Conservation (phyloP, 345 rosid species). For the Melastoma malabathricum region DNA sequence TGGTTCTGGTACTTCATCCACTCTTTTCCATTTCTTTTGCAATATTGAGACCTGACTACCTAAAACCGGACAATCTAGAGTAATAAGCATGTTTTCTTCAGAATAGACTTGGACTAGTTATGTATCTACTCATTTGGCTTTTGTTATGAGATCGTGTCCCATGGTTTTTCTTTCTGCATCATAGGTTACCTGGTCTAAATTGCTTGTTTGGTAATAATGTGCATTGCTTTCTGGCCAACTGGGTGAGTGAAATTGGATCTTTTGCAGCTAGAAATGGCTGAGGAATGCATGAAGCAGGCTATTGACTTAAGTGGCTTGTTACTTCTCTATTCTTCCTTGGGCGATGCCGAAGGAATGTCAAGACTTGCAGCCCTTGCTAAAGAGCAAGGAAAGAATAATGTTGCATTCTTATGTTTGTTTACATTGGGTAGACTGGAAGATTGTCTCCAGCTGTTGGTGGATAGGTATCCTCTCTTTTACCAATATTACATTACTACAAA, state of each 20-base stretch:
- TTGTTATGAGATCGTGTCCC: too few species aligned
- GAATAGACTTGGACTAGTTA: too few species aligned
- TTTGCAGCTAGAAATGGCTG: constrained; percentile 91
- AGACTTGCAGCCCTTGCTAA: constrained; percentile 76
- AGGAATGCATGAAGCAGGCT: constrained; percentile 93
- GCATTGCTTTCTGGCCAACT: too few species aligned
- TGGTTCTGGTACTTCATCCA: too few species aligned
- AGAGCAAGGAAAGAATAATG: constrained; percentile 97
- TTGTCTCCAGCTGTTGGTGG: constrained; percentile 84
- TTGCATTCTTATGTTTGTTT: constrained; percentile 84
- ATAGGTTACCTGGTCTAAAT: too few species aligned
- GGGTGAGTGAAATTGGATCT: neutral
- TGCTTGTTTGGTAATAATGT: too few species aligned
- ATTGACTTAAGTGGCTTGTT: constrained; percentile 94
- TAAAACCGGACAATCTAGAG: too few species aligned
- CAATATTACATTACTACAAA: constrained; percentile 1
- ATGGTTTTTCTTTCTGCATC: too few species aligned
- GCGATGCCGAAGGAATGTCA: constrained; percentile 87
- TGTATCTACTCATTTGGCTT: too few species aligned
- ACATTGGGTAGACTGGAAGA: constrained; percentile 95
- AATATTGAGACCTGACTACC: too few species aligned
- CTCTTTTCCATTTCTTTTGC: too few species aligned
- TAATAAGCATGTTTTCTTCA: too few species aligned
- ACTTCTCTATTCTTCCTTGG: constrained; percentile 88
- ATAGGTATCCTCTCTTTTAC: constrained; percentile 41